phyloP scores from a whole-genome alignment of 1,284 basidiomycete genomes.

The Rhodotorula sp. region DNA sequence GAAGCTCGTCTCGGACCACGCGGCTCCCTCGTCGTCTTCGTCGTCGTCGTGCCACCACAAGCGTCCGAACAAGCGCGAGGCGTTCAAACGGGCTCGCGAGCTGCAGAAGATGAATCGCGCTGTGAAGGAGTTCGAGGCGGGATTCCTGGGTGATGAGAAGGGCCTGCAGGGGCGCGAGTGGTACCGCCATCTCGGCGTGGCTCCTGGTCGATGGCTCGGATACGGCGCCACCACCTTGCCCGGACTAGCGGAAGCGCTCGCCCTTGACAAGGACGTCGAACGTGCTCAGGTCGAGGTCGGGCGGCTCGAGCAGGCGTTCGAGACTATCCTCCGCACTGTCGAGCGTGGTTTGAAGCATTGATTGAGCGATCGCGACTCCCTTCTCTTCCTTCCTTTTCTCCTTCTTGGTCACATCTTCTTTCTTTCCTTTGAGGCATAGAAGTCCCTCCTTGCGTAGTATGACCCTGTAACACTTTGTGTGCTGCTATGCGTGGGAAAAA shows the following conservation, averaged over 20 bases:
- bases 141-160: conserved; percentile 70
- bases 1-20: not conserved
- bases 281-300: conserved; percentile 23
- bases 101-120: conserved; percentile 53
- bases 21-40: not conserved
- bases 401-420: not conserved
- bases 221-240: conserved; percentile 52
- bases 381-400: not conserved
- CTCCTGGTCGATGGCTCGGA: conserved; percentile 63
- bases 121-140: conserved; percentile 64
- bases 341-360: not conserved
- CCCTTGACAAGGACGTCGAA: conserved; percentile 44
- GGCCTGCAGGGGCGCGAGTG: conserved; percentile 60
- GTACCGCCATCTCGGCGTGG: conserved; percentile 69
- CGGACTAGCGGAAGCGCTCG: conserved; percentile 49
- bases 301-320: conserved; percentile 26
- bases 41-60: conserved; percentile 6
- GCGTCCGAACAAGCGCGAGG: conserved; percentile 54
- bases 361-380: no score
- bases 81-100: conserved; percentile 62
- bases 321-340: not conserved
- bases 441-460: not conserved
- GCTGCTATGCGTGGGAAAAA: not conserved
- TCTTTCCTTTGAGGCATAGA: not conserved
- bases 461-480: not conserved